Evolutionary conservation across 352 stramenopile species (phyloP).

Genomic region (Phytopythium kandeliae): DNA sequence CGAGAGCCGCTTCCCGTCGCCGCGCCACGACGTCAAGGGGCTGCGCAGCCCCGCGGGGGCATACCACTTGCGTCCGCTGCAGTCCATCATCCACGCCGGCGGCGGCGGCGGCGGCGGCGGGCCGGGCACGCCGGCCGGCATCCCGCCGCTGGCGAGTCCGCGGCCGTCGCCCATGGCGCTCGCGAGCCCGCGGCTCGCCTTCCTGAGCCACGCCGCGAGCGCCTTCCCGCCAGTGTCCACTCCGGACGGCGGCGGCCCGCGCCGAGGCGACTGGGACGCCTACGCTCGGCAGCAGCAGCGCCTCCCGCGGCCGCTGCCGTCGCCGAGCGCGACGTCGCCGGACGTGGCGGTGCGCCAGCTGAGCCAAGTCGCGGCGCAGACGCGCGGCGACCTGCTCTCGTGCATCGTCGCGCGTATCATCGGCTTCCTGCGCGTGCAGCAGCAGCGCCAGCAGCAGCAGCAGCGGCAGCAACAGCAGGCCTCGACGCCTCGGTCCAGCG

Average conservation of each 20-base stretch:
- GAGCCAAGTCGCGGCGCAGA: conserved; percentile 51
- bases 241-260: conserved; percentile 4
- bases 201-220: conserved; percentile 8
- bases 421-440: conserved; percentile 53
- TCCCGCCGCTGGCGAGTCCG: conserved; percentile 3
- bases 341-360: conserved; percentile 62
- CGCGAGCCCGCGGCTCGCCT: conserved; percentile 13
- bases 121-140: not conserved
- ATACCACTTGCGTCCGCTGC: conserved; percentile 43
- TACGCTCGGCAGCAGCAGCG: conserved; percentile 22
- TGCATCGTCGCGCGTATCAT: conserved; percentile 67
- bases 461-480: not conserved
- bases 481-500: not conserved
- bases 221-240: conserved; percentile 6
- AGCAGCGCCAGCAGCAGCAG: conserved; percentile 11
- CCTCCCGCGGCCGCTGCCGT: conserved; percentile 10
- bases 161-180: conserved; percentile 8
- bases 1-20: conserved; percentile 6
- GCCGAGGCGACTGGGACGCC: conserved; percentile 26
- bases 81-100: conserved; percentile 18
- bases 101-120: not conserved
- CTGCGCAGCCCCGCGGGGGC: conserved; percentile 15
- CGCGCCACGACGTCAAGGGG: conserved; percentile 6
- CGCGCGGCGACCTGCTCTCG: conserved; percentile 49
- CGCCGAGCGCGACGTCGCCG: conserved; percentile 6